Evolutionary conservation across 176 grass and related monocot species (phyloP).

Genomic region (Eleusine indica): DNA sequence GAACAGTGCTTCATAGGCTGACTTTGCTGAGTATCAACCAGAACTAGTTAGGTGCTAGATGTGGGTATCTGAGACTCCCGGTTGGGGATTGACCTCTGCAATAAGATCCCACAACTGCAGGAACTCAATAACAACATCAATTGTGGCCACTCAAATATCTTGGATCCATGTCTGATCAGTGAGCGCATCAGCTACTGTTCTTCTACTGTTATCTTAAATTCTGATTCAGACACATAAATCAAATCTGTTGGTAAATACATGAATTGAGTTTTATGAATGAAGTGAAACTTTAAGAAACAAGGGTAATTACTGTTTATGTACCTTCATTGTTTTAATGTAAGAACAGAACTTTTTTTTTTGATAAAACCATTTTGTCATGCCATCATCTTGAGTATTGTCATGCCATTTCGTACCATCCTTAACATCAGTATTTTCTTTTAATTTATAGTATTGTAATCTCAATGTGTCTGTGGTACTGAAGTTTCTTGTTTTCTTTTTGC

Average conservation of each 20-base stretch:
- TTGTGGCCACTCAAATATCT: too few species aligned
- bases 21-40: too few species aligned
- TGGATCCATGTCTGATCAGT: too few species aligned
- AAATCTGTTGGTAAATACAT: slow-evolving; percentile 11
- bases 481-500: slow-evolving; percentile 35
- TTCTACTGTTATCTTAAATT: not conserved
- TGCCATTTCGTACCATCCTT: slow-evolving; percentile 17
- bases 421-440: not conserved
- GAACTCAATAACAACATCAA: too few species aligned
- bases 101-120: too few species aligned
- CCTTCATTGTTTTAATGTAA: slow-evolving; percentile 8
- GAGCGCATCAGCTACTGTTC: too few species aligned
- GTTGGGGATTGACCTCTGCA: too few species aligned
- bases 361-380: slow-evolving; percentile 8
- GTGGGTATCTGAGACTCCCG: too few species aligned
- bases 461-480: not conserved
- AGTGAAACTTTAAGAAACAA: slow-evolving; percentile 1
- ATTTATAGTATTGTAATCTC: slow-evolving; percentile 26
- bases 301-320: not conserved
- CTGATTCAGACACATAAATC: not conserved
- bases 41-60: too few species aligned
- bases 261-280: slow-evolving; percentile 24
- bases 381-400: not conserved
- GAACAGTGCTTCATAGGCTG: too few species aligned
- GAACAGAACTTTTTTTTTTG: not conserved